These are phyloP conservation scores for Ophiostoma perfectum DNA, from an alignment of 2,329 filamentous ascomycete genomes.

Conservation along the genomic window DNA sequence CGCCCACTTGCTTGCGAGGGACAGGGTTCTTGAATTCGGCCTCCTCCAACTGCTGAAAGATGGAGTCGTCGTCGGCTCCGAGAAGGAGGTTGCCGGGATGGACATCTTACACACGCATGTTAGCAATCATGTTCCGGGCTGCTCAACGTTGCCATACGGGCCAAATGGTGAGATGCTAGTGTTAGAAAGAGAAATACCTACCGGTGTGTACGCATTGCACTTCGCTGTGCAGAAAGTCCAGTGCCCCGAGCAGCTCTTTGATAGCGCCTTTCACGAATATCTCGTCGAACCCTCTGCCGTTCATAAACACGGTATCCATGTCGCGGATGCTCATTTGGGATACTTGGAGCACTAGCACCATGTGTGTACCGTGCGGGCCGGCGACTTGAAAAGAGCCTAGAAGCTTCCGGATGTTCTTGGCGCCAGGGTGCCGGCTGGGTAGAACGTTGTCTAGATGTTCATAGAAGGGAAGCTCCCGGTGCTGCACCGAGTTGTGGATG, in stretches of 20 bases:
- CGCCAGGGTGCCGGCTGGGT: conserved; percentile 7
- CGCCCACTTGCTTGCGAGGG: neutral
- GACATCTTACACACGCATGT: neutral
- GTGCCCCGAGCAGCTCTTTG: neutral
- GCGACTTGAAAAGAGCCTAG: neutral
- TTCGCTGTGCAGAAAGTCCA: neutral
- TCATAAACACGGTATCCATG: neutral
- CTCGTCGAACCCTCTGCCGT: neutral
- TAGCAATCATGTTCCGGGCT: too few species aligned
- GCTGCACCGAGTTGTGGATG: neutral
- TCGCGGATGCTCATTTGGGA: conserved; percentile 8
- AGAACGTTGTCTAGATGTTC: neutral
- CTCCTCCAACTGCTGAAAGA: neutral
- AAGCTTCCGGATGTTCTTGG: neutral
- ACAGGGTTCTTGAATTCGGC: neutral
- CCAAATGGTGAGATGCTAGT: too few species aligned
- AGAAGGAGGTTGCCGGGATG: conserved; percentile 10
- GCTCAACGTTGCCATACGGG: too few species aligned
- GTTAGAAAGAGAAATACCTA: neutral
- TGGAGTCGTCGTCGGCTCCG: neutral
- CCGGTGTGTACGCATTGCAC: conserved; percentile 1
- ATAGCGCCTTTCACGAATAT: neutral
- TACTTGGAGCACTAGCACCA: conserved; percentile 4
- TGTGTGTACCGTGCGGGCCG: conserved; percentile 9
- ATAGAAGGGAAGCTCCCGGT: conserved; percentile 6